These are phyloP conservation scores for Nicotiana knightiana DNA, from an alignment of 257 asterid species.

Conservation along the genomic window DNA sequence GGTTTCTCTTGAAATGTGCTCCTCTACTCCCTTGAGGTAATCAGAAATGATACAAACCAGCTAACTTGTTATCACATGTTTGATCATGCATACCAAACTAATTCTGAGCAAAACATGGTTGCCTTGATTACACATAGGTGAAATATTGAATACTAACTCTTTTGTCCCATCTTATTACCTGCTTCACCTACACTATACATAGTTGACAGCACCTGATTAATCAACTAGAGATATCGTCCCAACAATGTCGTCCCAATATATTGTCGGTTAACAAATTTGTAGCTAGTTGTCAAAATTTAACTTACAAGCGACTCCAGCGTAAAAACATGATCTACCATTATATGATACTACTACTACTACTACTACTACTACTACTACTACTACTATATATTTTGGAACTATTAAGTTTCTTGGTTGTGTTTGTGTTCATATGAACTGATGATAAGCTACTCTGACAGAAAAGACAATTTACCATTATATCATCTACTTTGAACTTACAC, in stretches of 20 bases:
- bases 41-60: neutral
- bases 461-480: neutral
- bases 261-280: neutral
- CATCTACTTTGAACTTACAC: neutral
- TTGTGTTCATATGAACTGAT: neutral
- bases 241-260: neutral
- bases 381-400: too few species aligned
- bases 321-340: neutral
- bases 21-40: neutral
- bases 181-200: neutral
- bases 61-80: too few species aligned
- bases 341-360: too few species aligned
- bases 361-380: too few species aligned
- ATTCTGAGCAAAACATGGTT: too few species aligned
- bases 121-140: too few species aligned
- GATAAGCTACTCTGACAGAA: neutral
- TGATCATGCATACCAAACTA: too few species aligned
- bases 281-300: neutral
- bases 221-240: neutral
- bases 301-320: neutral
- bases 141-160: neutral
- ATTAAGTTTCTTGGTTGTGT: neutral
- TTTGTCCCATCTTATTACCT: neutral
- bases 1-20: neutral
- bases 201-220: neutral